Base-by-base conservation (phyloP, 345 rosid species). In the Microcos paniculata region DNA sequence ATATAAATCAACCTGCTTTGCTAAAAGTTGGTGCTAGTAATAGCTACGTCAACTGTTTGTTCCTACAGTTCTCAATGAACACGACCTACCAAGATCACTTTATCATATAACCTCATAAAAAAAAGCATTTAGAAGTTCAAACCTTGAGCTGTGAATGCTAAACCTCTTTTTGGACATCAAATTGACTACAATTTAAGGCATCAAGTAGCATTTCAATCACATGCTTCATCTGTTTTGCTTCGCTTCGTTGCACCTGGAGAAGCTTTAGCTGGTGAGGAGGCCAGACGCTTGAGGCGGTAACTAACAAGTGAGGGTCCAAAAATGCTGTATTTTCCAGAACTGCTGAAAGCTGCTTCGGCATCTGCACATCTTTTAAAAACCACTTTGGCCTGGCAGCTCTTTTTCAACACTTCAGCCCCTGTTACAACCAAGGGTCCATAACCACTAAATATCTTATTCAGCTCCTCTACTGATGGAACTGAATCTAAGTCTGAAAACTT, bases 241-340 rank as follows among this genome's bases (percentile, higher is more conserved):
- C 52, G 55, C 77, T 75, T 87, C 12, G 70, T 67, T 19, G 74
- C 40, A n/a, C 35, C 64, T 1, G 49, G 14, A 67, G 84, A 74
- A 55, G 77, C 66, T 70, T 79, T 75, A 61, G 48, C 42, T 8
- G 70, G 62, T n/a, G 16, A 46, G 16, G 79, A 52, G 65, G 71
- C 58, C 77, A 82, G 69, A 26, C 79, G 79, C 76, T 82, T 82
- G 71, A 84, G 94, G 57, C 83, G 58, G 83, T 86, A 88, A 76
- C 89, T 84, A 59, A 88, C 84, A 74, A 88, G 91, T 21, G 90
- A 85, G 26, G 92, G 92, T 30, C 95, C 91, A 12, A 89, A 87
- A 61, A 82, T 82, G 78, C 85, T 80, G 78, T 87, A 84, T 79
- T 88, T 90, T 40, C 91, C 91, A 0, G 90, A 84, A 68, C 87